Evolutionary conservation across 73 alveolate genomes (phyloP), one percentile per base, ranked within the genome.

Genomic region (Halteria grandinella): DNA sequence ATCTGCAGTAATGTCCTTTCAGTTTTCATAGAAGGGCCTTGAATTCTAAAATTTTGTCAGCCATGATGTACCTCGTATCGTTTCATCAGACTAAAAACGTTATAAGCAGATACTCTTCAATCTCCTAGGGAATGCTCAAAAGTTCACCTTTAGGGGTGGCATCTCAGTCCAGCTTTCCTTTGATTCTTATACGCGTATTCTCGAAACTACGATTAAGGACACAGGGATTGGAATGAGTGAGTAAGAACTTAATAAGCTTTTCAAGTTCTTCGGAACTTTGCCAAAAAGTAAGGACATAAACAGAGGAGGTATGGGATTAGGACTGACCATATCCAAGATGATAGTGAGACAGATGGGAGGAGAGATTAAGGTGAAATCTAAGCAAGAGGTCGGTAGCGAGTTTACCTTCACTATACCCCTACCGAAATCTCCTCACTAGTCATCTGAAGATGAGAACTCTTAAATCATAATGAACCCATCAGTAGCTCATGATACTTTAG

Each of bases 151-250:
- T 39, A 15, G 15, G 11, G 78, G 78, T 11, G 25, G 15, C 18
- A 31, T 62, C 4, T 21, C 6, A 1, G 18, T 62, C 6, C 17
- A 14, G 2, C 18, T 62, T 14, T 11, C 53, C 1, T 18, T 18
- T n/a, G 3, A 17, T 5, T n/a, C n/a, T n/a, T n/a, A n/a, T 5
- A 62, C 41, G 29, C 3, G 3, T 15, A 4, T n/a, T 20, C 23
- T 62, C 6, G 25, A 3, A 18, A 39, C 59, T 8, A 11, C 34
- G 7, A 24, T 66, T 6, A 66, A 18, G 12, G 81, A 66, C 27
- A 47, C 81, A 33, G 81, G 81, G 11, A 47, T 66, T 3, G 81
- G 81, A 33, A 66, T 66, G 3, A 24, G 28, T 18, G 18, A 69
- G 33, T 25, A 25, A 27, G 82, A 69, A 15, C 14, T n/a, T 1